phyloP scores from a whole-genome alignment of 2,329 filamentous ascomycete genomes.

The Botryotinia narcissicola region DNA sequence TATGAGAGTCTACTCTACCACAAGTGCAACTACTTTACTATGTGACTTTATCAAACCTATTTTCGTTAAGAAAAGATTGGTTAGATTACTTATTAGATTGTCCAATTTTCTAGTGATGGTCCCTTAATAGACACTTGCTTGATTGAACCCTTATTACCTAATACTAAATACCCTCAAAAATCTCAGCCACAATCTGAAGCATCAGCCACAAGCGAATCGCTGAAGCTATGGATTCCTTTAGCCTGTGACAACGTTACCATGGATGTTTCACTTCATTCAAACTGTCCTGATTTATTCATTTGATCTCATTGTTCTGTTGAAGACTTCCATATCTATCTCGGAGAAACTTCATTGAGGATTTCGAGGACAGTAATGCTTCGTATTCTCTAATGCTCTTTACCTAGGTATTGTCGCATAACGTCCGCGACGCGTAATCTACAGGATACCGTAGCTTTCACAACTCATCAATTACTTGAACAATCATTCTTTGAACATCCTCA shows the following conservation, averaged over 20 bases:
- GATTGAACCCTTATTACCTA: neutral
- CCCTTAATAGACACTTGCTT: neutral
- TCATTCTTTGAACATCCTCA: neutral
- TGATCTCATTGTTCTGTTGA: neutral
- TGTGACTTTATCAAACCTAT: neutral
- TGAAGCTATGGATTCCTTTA: neutral
- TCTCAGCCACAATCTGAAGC: constrained; percentile 3
- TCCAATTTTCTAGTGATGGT: neutral
- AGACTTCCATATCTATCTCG: neutral
- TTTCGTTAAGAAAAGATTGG: neutral
- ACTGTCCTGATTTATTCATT: neutral
- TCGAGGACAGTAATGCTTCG: neutral
- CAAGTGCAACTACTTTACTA: neutral
- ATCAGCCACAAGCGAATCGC: neutral
- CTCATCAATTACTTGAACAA: neutral
- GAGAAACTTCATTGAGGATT: neutral
- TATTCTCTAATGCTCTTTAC: constrained; percentile 4
- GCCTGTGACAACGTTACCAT: constrained; percentile 7
- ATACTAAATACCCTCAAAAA: neutral
- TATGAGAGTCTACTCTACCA: neutral
- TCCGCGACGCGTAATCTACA: constrained; percentile 18
- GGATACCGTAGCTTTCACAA: neutral
- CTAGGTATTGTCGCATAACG: constrained; percentile 12
- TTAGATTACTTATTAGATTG: neutral
- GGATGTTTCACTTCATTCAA: neutral